Conservation (phyloP, 2,329 filamentous ascomycete genomes). For the Cercospora sp. region DNA sequence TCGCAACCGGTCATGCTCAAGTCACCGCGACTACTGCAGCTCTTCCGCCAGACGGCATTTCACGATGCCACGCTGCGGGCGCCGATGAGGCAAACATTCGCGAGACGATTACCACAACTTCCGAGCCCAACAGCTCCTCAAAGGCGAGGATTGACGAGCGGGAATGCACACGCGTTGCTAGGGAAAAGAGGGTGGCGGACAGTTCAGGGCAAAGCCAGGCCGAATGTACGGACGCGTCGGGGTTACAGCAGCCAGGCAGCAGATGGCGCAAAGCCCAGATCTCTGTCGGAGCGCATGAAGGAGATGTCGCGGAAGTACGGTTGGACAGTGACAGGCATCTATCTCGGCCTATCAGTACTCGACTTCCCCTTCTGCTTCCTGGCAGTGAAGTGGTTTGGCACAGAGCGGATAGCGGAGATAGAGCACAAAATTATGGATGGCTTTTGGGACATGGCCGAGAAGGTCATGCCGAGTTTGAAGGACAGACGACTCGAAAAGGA, state of each 20-base stretch:
- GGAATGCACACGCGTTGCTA: constrained; percentile 9
- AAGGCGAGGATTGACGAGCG: constrained; percentile 18
- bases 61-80: constrained; percentile 14
- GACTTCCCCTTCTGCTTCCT: constrained; percentile 97
- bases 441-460: constrained; percentile 60
- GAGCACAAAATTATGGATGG: constrained; percentile 68
- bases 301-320: constrained; percentile 90
- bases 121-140: constrained; percentile 10
- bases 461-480: constrained; percentile 54
- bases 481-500: constrained; percentile 27
- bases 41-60: constrained; percentile 19
- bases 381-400: constrained; percentile 77
- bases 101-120: constrained; percentile 13
- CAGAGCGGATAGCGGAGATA: constrained; percentile 75
- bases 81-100: constrained; percentile 16
- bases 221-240: constrained; percentile 37
- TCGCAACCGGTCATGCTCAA: constrained; percentile 23
- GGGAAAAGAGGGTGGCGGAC: constrained; percentile 23
- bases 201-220: constrained; percentile 17
- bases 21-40: constrained; percentile 19
- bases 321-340: constrained; percentile 90
- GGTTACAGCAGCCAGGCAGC: constrained; percentile 36
- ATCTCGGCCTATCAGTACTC: constrained; percentile 75
- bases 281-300: constrained; percentile 66
- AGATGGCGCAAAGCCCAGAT: constrained; percentile 27